Evolutionary conservation across 176 grass and related monocot species (phyloP).

Genomic region (Aegilops longissima): DNA sequence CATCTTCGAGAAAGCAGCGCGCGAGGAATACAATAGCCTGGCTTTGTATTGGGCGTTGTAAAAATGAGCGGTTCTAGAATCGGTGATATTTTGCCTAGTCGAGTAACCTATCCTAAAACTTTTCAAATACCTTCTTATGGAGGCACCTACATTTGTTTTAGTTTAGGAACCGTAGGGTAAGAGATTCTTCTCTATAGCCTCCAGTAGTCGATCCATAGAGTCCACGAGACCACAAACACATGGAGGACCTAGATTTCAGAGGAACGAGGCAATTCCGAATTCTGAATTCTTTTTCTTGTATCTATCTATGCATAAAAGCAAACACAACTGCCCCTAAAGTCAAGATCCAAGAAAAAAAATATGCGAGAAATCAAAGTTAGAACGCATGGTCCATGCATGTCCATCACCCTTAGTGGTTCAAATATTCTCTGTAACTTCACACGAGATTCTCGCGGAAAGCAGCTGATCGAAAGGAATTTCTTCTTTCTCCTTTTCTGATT

Average conservation of each 20-base stretch:
- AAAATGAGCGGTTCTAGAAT: not conserved
- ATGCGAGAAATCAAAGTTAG: not conserved
- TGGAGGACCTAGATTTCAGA: not conserved
- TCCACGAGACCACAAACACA: not conserved
- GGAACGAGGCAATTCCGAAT: not conserved
- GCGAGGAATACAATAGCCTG: not conserved
- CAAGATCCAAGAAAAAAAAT: not conserved
- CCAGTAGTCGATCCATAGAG: not conserved
- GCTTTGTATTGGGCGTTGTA: no score
- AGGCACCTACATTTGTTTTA: not conserved
- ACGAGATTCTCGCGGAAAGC: not conserved
- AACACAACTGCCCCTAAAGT: not conserved
- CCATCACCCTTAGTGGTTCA: not conserved
- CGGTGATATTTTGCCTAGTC: not conserved
- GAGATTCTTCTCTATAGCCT: not conserved
- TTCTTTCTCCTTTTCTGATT: not conserved
- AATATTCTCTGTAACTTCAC: conserved; percentile 18
- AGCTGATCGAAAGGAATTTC: not conserved
- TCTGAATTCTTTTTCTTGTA: not conserved
- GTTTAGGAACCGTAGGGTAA: not conserved
- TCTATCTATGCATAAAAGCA: not conserved
- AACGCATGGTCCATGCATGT: not conserved
- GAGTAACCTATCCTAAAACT: no score
- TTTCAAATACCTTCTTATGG: no score
- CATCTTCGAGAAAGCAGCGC: not conserved